These are phyloP conservation scores for Boletus sp. DNA, from an alignment of 768 basidiomycete genomes.

Conservation along the genomic window DNA sequence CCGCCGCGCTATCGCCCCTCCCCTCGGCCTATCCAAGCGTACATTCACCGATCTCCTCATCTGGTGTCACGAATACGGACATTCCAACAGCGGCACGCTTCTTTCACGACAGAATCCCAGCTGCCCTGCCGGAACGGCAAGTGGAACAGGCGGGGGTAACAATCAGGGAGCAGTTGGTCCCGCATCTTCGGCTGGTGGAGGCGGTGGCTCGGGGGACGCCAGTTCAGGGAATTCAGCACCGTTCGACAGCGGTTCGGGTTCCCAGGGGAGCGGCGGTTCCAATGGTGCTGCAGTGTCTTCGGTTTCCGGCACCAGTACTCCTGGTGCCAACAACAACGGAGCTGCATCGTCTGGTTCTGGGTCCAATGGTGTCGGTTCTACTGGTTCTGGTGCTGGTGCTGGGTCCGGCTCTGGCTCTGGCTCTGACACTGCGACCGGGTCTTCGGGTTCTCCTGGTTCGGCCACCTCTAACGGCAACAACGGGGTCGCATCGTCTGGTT, in stretches of 20 bases:
- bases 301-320: background rate
- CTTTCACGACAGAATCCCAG: conserved; percentile 24
- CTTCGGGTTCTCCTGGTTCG: conserved; percentile 2
- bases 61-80: conserved; percentile 26
- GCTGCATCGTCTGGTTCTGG: background rate
- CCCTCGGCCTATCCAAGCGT: conserved; percentile 21
- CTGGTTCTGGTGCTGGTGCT: background rate
- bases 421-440: background rate
- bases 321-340: background rate
- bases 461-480: background rate
- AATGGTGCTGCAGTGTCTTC: background rate
- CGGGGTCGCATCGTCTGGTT: background rate
- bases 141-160: background rate
- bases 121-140: conserved; percentile 8
- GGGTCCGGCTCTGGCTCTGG: background rate
- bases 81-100: conserved; percentile 11
- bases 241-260: background rate
- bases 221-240: background rate
- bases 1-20: conserved; percentile 18
- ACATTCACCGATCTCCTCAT: conserved; percentile 27
- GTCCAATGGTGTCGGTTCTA: background rate
- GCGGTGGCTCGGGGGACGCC: background rate
- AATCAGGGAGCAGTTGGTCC: background rate
- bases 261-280: background rate
- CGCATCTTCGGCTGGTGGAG: background rate